A percentile compares a stretch with the other conserved stretches of the same genome.
These are phyloP conservation scores for Crithidia sp. DNA, from an alignment of 208 protist genomes.

Conservation along the genomic window DNA sequence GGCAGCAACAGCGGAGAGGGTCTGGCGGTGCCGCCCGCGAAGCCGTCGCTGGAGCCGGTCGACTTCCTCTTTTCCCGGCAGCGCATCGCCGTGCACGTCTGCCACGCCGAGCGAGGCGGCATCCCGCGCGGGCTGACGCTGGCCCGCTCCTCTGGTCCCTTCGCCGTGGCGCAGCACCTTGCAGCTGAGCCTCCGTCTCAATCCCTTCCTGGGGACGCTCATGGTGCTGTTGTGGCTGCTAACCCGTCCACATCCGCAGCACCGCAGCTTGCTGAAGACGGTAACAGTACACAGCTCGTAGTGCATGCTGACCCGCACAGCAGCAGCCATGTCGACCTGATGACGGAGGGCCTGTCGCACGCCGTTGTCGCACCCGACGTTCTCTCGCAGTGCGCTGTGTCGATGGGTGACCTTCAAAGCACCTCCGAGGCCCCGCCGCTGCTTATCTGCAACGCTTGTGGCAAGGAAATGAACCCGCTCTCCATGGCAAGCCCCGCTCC, in stretches of 20 bases:
- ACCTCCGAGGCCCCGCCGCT: slow-evolving; percentile 11
- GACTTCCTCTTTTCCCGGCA: slow-evolving; percentile 43
- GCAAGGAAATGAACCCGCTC: slow-evolving; percentile 16
- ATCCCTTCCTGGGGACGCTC: no score
- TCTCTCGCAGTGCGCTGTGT: slow-evolving; percentile 1
- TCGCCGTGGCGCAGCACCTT: slow-evolving; percentile 34
- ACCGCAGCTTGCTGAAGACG: no score
- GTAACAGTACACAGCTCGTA: neutral
- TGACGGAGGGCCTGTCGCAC: neutral
- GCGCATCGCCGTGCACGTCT: slow-evolving; percentile 42
- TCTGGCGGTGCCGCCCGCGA: neutral
- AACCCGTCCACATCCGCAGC: no score
- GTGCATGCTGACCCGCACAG: neutral
- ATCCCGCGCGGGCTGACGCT: slow-evolving; percentile 50
- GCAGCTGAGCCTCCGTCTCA: neutral
- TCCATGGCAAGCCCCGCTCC: neutral
- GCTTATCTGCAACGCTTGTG: slow-evolving; percentile 19
- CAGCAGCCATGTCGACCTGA: no score
- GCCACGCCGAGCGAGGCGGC: slow-evolving; percentile 48
- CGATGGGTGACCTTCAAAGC: neutral
- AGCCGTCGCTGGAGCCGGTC: slow-evolving; percentile 10
- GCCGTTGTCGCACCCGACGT: neutral
- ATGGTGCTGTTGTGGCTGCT: no score
- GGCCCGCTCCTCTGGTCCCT: slow-evolving; percentile 24
- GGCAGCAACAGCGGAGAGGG: neutral